Base-by-base conservation (phyloP, 1,284 basidiomycete genomes). In the Cutaneotrichosporon cavernicola region DNA sequence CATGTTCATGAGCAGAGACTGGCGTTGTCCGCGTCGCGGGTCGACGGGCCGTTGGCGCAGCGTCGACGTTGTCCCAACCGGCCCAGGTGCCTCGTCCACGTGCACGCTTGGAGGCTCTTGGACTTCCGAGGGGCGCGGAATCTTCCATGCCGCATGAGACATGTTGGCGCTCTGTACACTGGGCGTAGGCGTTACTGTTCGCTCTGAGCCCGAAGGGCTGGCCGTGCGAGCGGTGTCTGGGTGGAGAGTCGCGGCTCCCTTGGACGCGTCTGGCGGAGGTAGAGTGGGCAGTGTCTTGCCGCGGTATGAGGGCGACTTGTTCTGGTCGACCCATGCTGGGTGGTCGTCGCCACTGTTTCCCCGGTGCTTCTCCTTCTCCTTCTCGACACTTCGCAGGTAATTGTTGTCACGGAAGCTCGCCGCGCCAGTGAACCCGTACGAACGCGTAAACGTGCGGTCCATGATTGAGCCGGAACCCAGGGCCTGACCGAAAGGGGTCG, bases 351-450 rank as follows among this genome's bases (percentile, higher is more conserved):
- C 61, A 13, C 26, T 30, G 49, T 30, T 21, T 2, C 49, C 26
- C 22, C 49, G 22, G 5, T 30, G 11, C 49, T 50, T 58, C n/a
- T 50, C 49, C 58, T 60, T 65, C 7, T 58, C 56, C 63, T 74
- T 76, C 53, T 73, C 72, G 21, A 73, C 67, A 38, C 62, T 64
- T 13, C 74, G 63, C 4, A 79, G 69, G 53, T 77, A 76, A 46
- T 75, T 73, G 53, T 66, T 71, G 51, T 79, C 77, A 34, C 75
- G 65, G 64, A 75, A 68, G n/a, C 65, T 61, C 31, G 68, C 65
- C 31, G 70, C 69, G 13, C 74, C 72, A 18, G 75, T 72, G 63
- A 79, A 77, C 8, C 76, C 77, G 60, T 77, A 75, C 16, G 75
- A 77, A 58, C 71, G 73, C 10, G 67, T 69, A 13, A 52, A 36